A percentile compares a stretch with the other conserved stretches of the same genome.
Evolutionary conservation across 352 stramenopile genomes (phyloP).

Genomic region (Pythium aphanidermatum): DNA sequence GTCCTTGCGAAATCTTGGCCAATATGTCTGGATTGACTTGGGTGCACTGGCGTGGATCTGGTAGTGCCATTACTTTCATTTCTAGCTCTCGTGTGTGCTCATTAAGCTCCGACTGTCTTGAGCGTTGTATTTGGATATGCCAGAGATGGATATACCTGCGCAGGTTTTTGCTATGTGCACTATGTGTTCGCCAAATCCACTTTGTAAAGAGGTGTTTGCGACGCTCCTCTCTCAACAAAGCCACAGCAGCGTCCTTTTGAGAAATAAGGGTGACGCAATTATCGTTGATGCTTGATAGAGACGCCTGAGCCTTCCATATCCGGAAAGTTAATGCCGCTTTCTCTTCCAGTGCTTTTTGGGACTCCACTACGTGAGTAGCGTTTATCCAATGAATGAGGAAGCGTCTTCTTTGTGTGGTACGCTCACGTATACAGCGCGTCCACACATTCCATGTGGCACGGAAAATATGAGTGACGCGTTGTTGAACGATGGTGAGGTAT

Average conservation of each 20-base stretch:
- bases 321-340: conserved; percentile 8
- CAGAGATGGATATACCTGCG: neutral
- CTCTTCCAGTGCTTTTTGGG: neutral
- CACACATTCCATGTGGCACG: conserved; percentile 4
- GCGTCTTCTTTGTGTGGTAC: neutral
- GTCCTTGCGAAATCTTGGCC: neutral
- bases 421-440: neutral
- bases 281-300: neutral
- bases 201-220: conserved; percentile 6
- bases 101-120: neutral
- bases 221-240: neutral
- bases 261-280: neutral
- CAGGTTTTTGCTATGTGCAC: conserved; percentile 23
- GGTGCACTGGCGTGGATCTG: no score
- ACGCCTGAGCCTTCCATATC: conserved; percentile 6
- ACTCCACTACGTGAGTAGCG: neutral
- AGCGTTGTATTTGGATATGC: neutral
- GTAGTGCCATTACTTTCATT: no score
- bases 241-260: neutral
- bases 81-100: neutral
- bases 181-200: conserved; percentile 44
- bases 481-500: neutral
- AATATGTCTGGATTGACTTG: neutral
- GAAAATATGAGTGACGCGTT: neutral
- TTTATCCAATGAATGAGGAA: conserved; percentile 14